Conservation (phyloP, 1,284 basidiomycete species). For the Ganoderma lucidum region DNA sequence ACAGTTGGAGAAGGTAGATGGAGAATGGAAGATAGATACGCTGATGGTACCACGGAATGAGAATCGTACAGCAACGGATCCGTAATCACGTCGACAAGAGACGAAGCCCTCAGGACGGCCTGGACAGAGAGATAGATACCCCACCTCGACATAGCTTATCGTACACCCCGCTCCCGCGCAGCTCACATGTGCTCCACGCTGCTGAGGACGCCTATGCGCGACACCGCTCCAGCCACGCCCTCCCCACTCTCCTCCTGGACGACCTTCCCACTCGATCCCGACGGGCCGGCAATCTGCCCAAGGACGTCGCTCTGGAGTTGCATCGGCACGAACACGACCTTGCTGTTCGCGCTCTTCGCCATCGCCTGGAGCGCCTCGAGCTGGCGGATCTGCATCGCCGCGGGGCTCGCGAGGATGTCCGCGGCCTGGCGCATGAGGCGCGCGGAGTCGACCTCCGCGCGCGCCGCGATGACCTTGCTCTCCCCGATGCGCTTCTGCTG, state of each 20-base stretch:
- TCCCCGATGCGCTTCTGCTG: slow-evolving; percentile 97
- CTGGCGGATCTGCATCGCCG: slow-evolving; percentile 97
- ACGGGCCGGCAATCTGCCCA: slow-evolving; percentile 51
- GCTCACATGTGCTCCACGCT: slow-evolving; percentile 48
- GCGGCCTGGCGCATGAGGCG: slow-evolving; percentile 95
- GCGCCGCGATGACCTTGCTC: slow-evolving; percentile 94
- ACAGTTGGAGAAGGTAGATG: neutral
- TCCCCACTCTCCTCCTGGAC: slow-evolving; percentile 54
- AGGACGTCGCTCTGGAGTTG: slow-evolving; percentile 80
- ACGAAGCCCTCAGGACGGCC: neutral
- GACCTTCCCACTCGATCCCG: slow-evolving; percentile 43
- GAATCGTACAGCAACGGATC: neutral
- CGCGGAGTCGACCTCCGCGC: slow-evolving; percentile 95
- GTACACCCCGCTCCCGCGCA: too few relatives aligned
- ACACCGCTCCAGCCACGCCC: slow-evolving; percentile 48
- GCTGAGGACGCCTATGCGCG: slow-evolving; percentile 62
- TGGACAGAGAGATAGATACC: neutral
- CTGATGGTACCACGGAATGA: neutral
- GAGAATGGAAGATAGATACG: neutral
- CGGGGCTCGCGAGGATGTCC: slow-evolving; percentile 90
- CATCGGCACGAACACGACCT: slow-evolving; percentile 97
- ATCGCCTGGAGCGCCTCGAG: slow-evolving; percentile 85
- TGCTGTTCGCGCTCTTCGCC: slow-evolving; percentile 80
- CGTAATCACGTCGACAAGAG: neutral
- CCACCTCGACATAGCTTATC: neutral